These are phyloP conservation scores for Botryotinia calthae DNA, from an alignment of 2,329 filamentous ascomycete genomes.

Conservation along the genomic window DNA sequence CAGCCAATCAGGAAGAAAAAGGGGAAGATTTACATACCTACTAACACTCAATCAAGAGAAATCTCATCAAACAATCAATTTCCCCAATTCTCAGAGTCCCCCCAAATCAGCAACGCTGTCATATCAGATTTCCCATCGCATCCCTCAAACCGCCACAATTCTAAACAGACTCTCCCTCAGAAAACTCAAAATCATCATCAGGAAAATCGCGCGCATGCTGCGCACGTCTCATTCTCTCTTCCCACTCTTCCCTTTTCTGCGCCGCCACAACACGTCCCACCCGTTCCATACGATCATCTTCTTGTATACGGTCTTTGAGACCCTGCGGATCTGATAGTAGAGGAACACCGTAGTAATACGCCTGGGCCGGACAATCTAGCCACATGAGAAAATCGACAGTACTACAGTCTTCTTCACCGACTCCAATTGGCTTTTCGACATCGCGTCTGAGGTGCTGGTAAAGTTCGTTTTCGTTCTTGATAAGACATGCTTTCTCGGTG, in stretches of 20 bases:
- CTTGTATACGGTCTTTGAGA: not conserved
- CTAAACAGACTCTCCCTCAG: not conserved
- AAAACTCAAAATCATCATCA: not conserved
- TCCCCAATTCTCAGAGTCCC: too few species aligned
- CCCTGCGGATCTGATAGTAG: not conserved
- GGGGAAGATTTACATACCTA: too few species aligned
- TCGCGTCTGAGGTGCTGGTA: not conserved
- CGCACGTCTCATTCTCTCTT: not conserved
- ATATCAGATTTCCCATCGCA: too few species aligned
- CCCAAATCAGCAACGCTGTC: too few species aligned
- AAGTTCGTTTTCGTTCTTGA: not conserved
- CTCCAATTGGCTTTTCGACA: not conserved
- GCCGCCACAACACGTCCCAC: too few species aligned
- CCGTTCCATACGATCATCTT: not conserved
- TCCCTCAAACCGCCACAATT: too few species aligned
- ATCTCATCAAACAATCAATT: too few species aligned
- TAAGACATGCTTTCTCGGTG: constrained; percentile 2
- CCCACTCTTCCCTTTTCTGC: too few species aligned
- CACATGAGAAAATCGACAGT: constrained; percentile 1
- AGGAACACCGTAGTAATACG: not conserved
- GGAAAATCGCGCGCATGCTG: not conserved
- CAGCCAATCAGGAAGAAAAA: too few species aligned
- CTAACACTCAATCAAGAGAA: too few species aligned
- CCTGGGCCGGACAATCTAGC: not conserved
- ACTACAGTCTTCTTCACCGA: not conserved